Conservation (phyloP, 805 yeast species). For the Zygosaccharomyces lentus region DNA sequence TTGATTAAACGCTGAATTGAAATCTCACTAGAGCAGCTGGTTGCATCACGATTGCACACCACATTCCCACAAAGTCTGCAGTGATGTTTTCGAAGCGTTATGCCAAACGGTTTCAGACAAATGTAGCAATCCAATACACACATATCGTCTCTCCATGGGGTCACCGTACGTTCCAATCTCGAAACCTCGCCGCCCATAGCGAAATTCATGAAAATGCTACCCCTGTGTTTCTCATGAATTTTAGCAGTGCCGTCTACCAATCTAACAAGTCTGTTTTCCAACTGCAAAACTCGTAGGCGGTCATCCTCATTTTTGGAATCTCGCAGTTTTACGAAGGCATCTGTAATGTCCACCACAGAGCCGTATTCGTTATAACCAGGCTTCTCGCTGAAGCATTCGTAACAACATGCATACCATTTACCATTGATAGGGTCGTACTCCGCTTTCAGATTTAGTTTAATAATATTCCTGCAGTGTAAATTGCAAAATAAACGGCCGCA, state of each 20-base stretch:
- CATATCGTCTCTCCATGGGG: slow-evolving; percentile 62
- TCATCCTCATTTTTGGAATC: slow-evolving; percentile 42
- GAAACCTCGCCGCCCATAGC: slow-evolving; percentile 31
- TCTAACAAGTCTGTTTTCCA: slow-evolving; percentile 58
- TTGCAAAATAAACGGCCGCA: slow-evolving; percentile 74
- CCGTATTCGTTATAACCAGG: slow-evolving; percentile 54
- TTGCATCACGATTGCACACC: slow-evolving; percentile 64
- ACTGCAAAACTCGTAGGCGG: slow-evolving; percentile 49
- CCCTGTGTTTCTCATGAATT: slow-evolving; percentile 26
- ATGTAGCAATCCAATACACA: slow-evolving; percentile 51
- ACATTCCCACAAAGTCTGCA: slow-evolving; percentile 84
- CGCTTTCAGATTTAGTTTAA: slow-evolving; percentile 48
- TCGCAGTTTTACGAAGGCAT: slow-evolving; percentile 41
- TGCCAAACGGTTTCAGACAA: slow-evolving; percentile 55
- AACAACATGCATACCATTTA: slow-evolving; percentile 69
- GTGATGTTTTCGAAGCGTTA: slow-evolving; percentile 74
- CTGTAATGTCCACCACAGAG: slow-evolving; percentile 42
- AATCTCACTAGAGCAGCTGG: slow-evolving; percentile 70
- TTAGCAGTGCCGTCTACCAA: slow-evolving; percentile 33
- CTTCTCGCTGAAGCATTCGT: slow-evolving; percentile 50
- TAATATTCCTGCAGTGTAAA: slow-evolving; percentile 52
- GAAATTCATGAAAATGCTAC: slow-evolving; percentile 25
- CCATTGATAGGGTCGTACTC: slow-evolving; percentile 48
- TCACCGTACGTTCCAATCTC: slow-evolving; percentile 45
- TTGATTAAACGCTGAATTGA: slow-evolving; percentile 40